A percentile compares a stretch with the other conserved stretches of the same genome.
Conservation (phyloP, 192 early-diverging fungal genomes). For the Backusella psychrophila region DNA sequence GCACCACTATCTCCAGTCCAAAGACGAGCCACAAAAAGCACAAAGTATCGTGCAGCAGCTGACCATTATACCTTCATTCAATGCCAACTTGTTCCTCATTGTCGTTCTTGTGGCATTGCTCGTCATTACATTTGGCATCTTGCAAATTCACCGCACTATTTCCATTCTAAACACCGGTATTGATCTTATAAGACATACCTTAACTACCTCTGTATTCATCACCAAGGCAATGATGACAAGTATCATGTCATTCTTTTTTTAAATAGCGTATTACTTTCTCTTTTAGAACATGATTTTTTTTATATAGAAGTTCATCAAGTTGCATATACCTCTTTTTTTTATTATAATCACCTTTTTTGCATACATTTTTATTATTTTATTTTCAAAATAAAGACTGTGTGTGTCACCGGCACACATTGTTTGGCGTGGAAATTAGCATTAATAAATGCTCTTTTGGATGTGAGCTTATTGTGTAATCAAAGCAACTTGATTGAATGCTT, state of each 20-base stretch:
- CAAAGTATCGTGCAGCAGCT: neutral
- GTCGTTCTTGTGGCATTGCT: neutral
- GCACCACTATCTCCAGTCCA: neutral
- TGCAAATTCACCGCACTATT: conserved; percentile 10
- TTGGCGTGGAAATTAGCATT: neutral
- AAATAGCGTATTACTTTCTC: neutral
- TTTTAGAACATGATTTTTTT: no score
- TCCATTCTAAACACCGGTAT: neutral
- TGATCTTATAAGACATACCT: neutral
- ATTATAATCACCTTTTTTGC: neutral
- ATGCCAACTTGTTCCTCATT: neutral
- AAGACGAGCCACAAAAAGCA: neutral
- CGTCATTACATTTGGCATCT: neutral
- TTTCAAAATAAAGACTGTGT: neutral
- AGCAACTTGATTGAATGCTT: neutral
- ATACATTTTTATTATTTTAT: neutral
- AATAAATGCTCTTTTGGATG: neutral
- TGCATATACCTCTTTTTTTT: neutral
- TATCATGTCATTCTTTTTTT: neutral
- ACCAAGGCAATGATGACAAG: neutral
- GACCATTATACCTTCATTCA: neutral
- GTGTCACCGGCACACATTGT: neutral
- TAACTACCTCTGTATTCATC: neutral
- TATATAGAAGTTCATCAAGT: neutral
- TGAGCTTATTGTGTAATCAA: neutral